Conservation (phyloP, 208 protist genomes). For the Leishmania arabica region DNA sequence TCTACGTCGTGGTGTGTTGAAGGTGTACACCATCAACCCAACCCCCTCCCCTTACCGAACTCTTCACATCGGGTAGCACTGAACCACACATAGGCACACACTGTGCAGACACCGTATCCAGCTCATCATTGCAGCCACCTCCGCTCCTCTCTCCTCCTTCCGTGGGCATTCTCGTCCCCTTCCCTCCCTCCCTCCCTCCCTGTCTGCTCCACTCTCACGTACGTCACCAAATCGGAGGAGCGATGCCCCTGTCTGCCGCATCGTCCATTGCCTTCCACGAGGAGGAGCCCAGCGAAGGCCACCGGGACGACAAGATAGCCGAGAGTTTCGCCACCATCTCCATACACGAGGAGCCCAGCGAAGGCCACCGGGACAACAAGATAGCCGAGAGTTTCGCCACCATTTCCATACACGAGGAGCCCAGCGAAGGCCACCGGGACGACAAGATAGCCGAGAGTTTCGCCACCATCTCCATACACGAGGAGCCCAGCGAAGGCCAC, state of each 20-base stretch:
- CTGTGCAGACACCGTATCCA: neutral
- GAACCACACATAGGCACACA: neutral
- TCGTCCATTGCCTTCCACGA: constrained; percentile 30
- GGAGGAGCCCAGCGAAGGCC: neutral
- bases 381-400: no score
- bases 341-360: neutral
- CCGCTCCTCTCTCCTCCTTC: neutral
- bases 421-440: no score
- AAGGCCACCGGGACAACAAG: no score
- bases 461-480: neutral
- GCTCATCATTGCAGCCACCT: neutral
- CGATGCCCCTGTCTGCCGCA: constrained; percentile 16
- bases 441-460: no score
- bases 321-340: no score
- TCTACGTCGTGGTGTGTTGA: neutral
- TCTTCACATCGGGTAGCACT: neutral
- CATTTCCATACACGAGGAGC: neutral
- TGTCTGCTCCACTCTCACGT: neutral
- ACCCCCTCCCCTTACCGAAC: neutral
- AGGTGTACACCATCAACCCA: neutral
- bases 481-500: neutral
- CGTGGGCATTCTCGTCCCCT: neutral
- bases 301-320: no score
- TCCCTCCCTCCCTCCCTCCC: neutral
- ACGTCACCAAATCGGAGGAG: neutral